Evolutionary conservation across 176 grass and related monocot species (phyloP).

Genomic region (Lolium perenne): DNA sequence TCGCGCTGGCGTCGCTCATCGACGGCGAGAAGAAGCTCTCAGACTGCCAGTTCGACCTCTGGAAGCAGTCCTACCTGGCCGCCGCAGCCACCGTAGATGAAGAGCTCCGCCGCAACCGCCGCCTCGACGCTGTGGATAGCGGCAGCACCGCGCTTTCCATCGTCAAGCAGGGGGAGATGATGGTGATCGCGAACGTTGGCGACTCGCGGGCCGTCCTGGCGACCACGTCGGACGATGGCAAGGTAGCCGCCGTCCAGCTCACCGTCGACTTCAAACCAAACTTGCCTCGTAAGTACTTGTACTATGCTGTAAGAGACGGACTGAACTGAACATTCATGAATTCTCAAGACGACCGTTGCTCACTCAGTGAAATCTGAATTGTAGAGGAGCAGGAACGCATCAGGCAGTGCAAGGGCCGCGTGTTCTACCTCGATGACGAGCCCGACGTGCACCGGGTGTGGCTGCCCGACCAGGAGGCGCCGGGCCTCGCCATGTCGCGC

Average conservation of each 20-base stretch:
- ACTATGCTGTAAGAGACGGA: neutral
- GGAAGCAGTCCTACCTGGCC: conserved; percentile 63
- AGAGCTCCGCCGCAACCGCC: conserved; percentile 61
- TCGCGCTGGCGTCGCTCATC: conserved; percentile 58
- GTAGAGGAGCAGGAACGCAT: conserved; percentile 88
- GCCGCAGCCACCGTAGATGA: conserved; percentile 70
- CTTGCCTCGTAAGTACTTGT: conserved; percentile 70
- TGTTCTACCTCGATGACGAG: conserved; percentile 74
- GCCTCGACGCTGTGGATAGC: conserved; percentile 72
- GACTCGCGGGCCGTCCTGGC: conserved; percentile 90
- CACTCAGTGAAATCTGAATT: neutral
- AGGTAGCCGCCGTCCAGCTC: conserved; percentile 70
- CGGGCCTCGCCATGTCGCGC: conserved; percentile 93
- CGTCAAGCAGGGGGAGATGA: conserved; percentile 78
- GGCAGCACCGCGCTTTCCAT: conserved; percentile 80
- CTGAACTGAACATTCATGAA: neutral
- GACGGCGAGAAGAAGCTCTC: conserved; percentile 65
- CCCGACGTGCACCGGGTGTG: conserved; percentile 83
- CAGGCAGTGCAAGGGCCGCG: conserved; percentile 70
- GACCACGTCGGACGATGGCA: conserved; percentile 53
- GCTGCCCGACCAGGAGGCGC: conserved; percentile 65
- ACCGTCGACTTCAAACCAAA: conserved; percentile 91
- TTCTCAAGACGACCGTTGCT: neutral
- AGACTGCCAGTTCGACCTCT: conserved; percentile 65
- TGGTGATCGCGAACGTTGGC: conserved; percentile 85